Base-by-base conservation (phyloP, 805 yeast genomes). In the Saturnispora sanitii region DNA sequence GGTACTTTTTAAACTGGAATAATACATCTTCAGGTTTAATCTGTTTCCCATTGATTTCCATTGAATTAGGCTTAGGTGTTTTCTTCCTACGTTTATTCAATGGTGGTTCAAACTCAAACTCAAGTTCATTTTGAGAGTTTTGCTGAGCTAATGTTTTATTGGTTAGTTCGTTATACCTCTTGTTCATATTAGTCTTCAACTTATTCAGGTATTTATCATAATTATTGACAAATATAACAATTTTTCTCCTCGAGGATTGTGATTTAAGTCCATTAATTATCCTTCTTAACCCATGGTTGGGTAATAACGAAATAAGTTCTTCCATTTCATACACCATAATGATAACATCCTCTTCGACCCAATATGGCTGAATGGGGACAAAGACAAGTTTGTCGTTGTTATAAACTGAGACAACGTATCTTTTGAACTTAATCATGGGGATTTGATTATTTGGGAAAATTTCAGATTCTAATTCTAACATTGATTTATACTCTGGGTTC, bases 401-500 rank as follows among this genome's bases (percentile, higher is more conserved):
- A 55, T 77, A 81, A 1, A 52, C 53, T 0, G 82, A 70, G 17
- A 57, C 62, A 4, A 70, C 64, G 15, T 59, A 60, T 32, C 88
- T 58, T 37, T 67, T 62, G 73, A 82, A 79, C 35, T 59, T 56
- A 2, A 79, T 66, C 3, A 68, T 40, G 0, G 81, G 81, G 2
- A 63, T 41, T 13, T 56, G 54, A 19, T 53, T 33, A 45, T 48
- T 44, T n/a, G n/a, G n/a, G 9, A 38, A 21, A 3, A 35, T 38
- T 57, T 47, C 42, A 6, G 51, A 38, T 4, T 28, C 33, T 15
- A 34, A 16, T 4, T 26, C 22, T 7, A 28, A 7, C 5, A 26
- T 17, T 5, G 9, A 11, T 16, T 38, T 21, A 33, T 37, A 30
- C 8, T 34, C 33, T 13, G 17, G n/a, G 19, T 29, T 35, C 20